Percentiles rank a stretch among this genome's conserved stretches.
Evolutionary conservation across 2,329 filamentous ascomycete genomes (phyloP).

Genomic region (Neofusicoccum cordaticola): DNA sequence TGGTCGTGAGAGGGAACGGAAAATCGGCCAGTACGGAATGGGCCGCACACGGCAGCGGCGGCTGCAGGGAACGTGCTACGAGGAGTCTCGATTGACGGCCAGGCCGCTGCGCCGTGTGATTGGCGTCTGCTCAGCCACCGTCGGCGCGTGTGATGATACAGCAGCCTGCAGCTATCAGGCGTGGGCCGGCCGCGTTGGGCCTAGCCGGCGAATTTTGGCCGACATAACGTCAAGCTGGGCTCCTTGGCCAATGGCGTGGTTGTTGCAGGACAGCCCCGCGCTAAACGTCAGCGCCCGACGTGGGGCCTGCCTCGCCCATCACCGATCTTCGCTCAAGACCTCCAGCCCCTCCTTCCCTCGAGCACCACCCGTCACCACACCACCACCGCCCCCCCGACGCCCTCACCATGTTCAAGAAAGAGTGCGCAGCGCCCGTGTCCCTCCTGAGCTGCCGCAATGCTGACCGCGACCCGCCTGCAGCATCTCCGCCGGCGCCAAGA

Average conservation of each 20-base stretch:
- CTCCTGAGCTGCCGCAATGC: conserved; percentile 14
- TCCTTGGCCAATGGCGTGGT: neutral
- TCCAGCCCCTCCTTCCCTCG: conserved; percentile 2
- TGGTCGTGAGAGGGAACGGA: neutral
- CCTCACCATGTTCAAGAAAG: conserved; percentile 81
- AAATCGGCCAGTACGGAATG: neutral
- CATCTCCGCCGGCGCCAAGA: conserved; percentile 74
- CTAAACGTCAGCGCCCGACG: conserved; percentile 14
- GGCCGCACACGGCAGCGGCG: conserved; percentile 9
- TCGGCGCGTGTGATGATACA: neutral
- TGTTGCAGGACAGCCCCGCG: neutral
- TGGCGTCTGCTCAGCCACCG: conserved; percentile 1
- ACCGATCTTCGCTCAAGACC: conserved; percentile 13
- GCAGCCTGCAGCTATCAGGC: neutral
- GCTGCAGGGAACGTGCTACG: neutral
- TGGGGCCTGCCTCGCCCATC: conserved; percentile 13
- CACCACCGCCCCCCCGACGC: neutral
- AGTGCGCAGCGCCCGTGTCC: conserved; percentile 54
- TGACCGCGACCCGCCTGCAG: conserved; percentile 43
- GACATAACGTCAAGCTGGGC: neutral
- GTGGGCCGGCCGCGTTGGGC: neutral
- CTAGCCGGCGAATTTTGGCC: neutral
- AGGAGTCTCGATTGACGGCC: neutral
- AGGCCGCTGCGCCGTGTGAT: neutral
- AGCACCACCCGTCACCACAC: conserved; percentile 31